A percentile compares a stretch with the other conserved stretches of the same genome.
Conservation (phyloP, 2,329 filamentous ascomycete genomes). For the Phialocephala subalpina region DNA sequence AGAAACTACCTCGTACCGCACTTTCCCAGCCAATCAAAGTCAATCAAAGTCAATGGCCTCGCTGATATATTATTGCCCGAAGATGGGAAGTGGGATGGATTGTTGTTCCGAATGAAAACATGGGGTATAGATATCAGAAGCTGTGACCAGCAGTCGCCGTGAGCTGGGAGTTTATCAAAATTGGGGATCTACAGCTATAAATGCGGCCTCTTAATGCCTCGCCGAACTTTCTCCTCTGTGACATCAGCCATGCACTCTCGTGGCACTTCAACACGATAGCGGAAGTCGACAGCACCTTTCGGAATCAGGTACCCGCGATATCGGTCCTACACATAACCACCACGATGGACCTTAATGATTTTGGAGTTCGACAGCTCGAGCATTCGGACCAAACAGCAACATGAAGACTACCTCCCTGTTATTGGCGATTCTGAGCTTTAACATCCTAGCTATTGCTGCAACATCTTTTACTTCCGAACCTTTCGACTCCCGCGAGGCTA, state of each 20-base stretch:
- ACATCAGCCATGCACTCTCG: constrained; percentile 2
- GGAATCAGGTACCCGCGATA: constrained; percentile 5
- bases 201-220: not conserved
- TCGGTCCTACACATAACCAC: not conserved
- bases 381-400: not conserved
- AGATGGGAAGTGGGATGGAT: too few relatives aligned
- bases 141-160: too few relatives aligned
- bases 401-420: not conserved
- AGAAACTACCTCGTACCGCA: too few relatives aligned
- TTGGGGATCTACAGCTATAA: too few relatives aligned
- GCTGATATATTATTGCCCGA: too few relatives aligned
- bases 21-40: too few relatives aligned
- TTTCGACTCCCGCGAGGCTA: constrained; percentile 65
- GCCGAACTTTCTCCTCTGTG: not conserved
- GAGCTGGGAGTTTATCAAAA: too few relatives aligned
- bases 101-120: too few relatives aligned
- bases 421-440: not conserved
- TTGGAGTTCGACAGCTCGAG: not conserved
- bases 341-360: not conserved
- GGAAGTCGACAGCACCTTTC: not conserved
- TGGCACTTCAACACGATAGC: not conserved
- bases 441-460: not conserved
- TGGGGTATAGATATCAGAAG: too few relatives aligned
- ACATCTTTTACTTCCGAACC: constrained; percentile 9
- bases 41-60: too few relatives aligned